phyloP scores from a whole-genome alignment of 1,139 yeast species.

The Pichia sp. region DNA sequence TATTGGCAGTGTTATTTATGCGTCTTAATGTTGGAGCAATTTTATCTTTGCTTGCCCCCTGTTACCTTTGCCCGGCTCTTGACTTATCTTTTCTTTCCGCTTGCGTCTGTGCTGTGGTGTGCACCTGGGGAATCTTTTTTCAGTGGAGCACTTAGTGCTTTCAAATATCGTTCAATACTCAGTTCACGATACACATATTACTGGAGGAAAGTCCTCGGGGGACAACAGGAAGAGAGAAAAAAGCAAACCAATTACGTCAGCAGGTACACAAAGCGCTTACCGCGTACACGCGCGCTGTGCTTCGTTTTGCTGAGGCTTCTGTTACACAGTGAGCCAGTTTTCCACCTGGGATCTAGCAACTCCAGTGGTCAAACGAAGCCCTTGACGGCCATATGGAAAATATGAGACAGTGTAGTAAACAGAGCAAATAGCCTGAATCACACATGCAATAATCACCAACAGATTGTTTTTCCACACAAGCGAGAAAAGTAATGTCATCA shows the following conservation, averaged over 20 bases:
- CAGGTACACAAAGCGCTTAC: background rate
- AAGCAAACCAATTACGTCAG: background rate
- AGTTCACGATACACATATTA: background rate
- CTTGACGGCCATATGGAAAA: conserved; percentile 59
- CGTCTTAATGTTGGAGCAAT: too few relatives aligned
- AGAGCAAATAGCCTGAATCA: conserved; percentile 48
- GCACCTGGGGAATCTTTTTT: background rate
- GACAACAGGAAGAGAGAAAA: background rate
- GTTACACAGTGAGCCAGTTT: conserved; percentile 38
- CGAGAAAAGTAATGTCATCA: conserved; percentile 47
- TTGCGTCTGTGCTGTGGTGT: background rate
- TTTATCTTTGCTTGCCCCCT: too few relatives aligned
- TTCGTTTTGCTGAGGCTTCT: background rate
- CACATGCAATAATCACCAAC: conserved; percentile 49
- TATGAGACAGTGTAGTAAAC: conserved; percentile 59
- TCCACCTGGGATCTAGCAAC: conserved; percentile 59
- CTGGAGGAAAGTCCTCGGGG: background rate
- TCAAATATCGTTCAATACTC: background rate
- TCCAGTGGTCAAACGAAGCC: conserved; percentile 48
- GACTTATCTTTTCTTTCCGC: too few relatives aligned
- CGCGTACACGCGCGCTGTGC: background rate
- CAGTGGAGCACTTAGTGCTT: background rate
- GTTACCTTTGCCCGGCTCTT: too few relatives aligned
- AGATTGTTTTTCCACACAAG: conserved; percentile 46
- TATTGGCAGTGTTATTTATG: too few relatives aligned